phyloP scores from a whole-genome alignment of 83 land plant genomes.

The Picea abies region DNA sequence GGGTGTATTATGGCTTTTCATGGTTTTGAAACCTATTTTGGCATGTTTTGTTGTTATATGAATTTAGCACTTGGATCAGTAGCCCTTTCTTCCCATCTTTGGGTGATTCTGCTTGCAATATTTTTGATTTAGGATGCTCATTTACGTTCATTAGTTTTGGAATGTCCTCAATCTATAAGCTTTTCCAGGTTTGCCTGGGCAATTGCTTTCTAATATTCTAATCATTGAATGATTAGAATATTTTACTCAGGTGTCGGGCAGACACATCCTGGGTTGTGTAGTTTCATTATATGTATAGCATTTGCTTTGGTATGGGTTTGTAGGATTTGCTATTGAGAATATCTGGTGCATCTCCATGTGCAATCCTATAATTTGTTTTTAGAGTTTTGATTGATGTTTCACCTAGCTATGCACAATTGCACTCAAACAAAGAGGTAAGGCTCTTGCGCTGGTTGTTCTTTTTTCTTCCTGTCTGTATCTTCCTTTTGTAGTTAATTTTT shows the following conservation, averaged over 20 bases:
- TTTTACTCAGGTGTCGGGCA: too few species aligned
- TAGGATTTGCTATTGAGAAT: too few species aligned
- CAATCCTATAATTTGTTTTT: too few species aligned
- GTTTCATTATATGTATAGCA: too few species aligned
- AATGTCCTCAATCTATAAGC: background rate
- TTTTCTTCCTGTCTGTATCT: background rate
- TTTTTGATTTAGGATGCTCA: background rate
- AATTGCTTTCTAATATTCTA: background rate
- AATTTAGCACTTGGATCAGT: background rate
- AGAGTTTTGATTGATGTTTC: too few species aligned
- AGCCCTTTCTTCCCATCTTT: background rate
- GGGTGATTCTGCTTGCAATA: background rate
- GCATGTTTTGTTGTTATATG: background rate
- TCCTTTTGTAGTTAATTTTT: background rate
- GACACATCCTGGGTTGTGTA: too few species aligned
- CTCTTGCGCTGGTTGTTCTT: background rate
- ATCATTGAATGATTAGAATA: too few species aligned
- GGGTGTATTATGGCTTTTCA: background rate
- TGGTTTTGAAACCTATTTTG: background rate
- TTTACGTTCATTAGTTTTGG: background rate
- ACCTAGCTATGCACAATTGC: conserved; percentile 40
- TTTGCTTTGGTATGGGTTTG: too few species aligned
- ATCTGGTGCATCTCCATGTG: too few species aligned
- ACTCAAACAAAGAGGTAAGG: conserved; percentile 39
- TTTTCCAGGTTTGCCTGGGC: background rate